Conservation (phyloP, 2,329 filamentous ascomycete genomes). For the Didymella keratinophila region DNA sequence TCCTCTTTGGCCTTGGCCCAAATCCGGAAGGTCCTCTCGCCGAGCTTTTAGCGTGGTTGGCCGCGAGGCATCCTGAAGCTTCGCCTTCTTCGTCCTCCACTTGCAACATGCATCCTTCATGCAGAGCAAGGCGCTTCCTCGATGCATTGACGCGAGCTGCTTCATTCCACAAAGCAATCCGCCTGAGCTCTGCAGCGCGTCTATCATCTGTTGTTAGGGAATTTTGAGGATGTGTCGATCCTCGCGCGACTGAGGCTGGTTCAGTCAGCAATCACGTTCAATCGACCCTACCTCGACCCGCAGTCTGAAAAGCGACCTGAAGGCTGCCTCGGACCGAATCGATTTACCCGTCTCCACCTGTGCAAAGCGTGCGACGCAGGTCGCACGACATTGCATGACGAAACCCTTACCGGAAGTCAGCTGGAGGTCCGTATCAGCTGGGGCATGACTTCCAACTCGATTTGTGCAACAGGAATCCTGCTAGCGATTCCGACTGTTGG, state of each 20-base stretch:
- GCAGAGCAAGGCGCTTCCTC: constrained; percentile 4
- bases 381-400: constrained; percentile 21
- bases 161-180: background rate
- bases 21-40: constrained; percentile 5
- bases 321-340: constrained; percentile 18
- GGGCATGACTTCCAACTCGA: constrained; percentile 11
- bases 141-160: background rate
- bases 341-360: constrained; percentile 21
- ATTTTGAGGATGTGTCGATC: background rate
- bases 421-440: constrained; percentile 11
- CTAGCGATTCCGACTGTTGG: background rate
- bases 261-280: background rate
- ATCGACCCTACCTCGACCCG: background rate
- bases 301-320: background rate
- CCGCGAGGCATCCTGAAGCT: constrained; percentile 10
- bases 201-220: background rate
- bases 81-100: constrained; percentile 17
- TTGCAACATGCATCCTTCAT: constrained; percentile 8
- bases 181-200: background rate
- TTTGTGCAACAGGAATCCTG: constrained; percentile 3
- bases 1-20: background rate
- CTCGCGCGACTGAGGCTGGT: background rate
- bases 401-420: constrained; percentile 13
- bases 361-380: constrained; percentile 13
- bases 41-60: constrained; percentile 13